Evolutionary conservation across 2,329 filamentous ascomycete species (phyloP), one percentile per base, ranked within the genome.

Genomic region (Penicillium nordicum): DNA sequence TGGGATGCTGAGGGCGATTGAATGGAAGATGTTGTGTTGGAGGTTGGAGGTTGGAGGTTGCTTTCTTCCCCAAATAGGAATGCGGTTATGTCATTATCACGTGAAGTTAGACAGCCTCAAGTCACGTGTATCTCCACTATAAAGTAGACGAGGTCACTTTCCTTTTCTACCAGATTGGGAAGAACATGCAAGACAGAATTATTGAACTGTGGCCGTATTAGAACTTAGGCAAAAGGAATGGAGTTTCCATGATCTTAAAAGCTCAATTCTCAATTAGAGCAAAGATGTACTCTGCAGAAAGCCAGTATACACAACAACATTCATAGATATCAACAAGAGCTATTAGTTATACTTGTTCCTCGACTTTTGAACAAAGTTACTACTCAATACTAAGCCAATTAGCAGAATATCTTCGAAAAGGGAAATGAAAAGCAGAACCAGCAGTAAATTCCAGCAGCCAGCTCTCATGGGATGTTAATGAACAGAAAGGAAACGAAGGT

Each of bases 1-100:
- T 85, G 87, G 87, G 88, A 45, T 55, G 32, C 34, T 25, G 27
- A 37, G 37, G 29, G 16, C 2, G 30, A 29, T 50, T 40, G 37
- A 29, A 40, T 27, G 30, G 27, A 34, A 32, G 32, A 29, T 55
- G 45, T 41, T 47, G 37, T 49, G 50, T 50, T 38, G 47, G 30
- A 43, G 44, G 29, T 32, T 38, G 47, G 30, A 43, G 44, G 29
- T 32, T 53, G 16, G 14, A 23, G 43, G 44, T 34, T 55, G 48
- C 53, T 51, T 36, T 45, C 40, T 52, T 55, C 27, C 53, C 53
- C 25, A 56, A 56, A 56, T 18, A 36, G 53, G 42, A 49, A 55
- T 42, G 30, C 50, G 38, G 37, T 46, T 60, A 60, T 60, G 58
- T 60, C 58, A 60, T 60, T 55, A 14, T 60, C 58, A 60, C 58